These are phyloP conservation scores for Suillus subluteus DNA, from an alignment of 768 basidiomycete genomes.

Conservation along the genomic window DNA sequence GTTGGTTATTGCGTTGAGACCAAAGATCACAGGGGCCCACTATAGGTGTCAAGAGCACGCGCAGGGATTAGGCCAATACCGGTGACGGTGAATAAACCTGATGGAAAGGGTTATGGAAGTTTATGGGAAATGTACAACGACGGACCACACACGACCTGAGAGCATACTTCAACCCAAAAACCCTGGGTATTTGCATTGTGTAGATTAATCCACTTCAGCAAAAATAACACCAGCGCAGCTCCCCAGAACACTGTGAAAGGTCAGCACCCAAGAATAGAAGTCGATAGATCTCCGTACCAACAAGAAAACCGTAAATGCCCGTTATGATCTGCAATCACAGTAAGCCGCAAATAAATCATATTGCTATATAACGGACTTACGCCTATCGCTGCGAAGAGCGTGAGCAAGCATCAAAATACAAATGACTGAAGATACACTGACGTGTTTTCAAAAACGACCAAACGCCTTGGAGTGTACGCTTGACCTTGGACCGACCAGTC, in stretches of 20 bases:
- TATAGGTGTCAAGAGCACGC: constrained; percentile 74
- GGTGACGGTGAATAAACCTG: constrained; percentile 79
- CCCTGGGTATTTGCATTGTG: constrained; percentile 71
- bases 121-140: background rate
- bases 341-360: background rate
- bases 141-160: constrained; percentile 76
- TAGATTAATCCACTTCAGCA: constrained; percentile 68
- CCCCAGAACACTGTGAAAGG: constrained; percentile 76
- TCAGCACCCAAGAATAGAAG: background rate
- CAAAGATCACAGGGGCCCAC: constrained; percentile 39
- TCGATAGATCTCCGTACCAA: constrained; percentile 48
- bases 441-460: constrained; percentile 88
- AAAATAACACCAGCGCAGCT: constrained; percentile 77
- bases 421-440: constrained; percentile 37
- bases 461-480: constrained; percentile 66
- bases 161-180: constrained; percentile 81
- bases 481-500: constrained; percentile 57
- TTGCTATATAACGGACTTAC: constrained; percentile 43
- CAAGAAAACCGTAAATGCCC: constrained; percentile 77
- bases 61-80: constrained; percentile 82
- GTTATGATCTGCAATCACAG: constrained; percentile 32
- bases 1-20: constrained; percentile 4
- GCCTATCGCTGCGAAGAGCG: constrained; percentile 57
- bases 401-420: constrained; percentile 3
- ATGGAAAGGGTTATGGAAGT: background rate